phyloP scores from a whole-genome alignment of 192 early-diverging fungal species.

The Backusella macrospora region DNA sequence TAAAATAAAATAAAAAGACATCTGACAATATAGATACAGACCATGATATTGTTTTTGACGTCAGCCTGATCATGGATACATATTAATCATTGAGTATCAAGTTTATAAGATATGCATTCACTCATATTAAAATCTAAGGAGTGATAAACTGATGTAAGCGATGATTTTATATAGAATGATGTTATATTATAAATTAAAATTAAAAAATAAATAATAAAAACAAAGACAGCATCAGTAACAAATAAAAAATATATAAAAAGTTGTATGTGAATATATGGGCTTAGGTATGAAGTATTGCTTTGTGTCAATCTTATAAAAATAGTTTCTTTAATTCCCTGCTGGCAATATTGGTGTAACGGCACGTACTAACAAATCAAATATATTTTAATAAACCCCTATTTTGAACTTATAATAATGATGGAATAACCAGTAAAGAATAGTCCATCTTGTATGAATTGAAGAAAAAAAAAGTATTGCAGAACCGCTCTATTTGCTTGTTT shows the following conservation, averaged over 20 bases:
- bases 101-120: background rate
- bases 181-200: background rate
- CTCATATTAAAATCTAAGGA: slow-evolving; percentile 6
- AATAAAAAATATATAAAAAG: background rate
- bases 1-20: background rate
- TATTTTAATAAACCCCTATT: slow-evolving; percentile 10
- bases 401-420: background rate
- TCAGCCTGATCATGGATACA: background rate
- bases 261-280: background rate
- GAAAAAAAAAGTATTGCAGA: background rate
- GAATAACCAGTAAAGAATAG: background rate
- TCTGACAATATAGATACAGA: background rate
- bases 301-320: background rate
- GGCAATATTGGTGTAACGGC: background rate
- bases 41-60: background rate
- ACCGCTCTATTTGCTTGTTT: background rate
- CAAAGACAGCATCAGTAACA: too few relatives aligned
- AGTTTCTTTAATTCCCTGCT: slow-evolving; percentile 2
- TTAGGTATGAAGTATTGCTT: background rate
- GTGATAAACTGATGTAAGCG: background rate
- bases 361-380: background rate
- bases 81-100: background rate
- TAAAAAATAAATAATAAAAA: background rate
- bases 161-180: background rate
- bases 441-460: background rate